Evolutionary conservation across 176 grass and related monocot genomes (phyloP), one percentile per base, ranked within the genome.

Genomic region (Carex littledalei): DNA sequence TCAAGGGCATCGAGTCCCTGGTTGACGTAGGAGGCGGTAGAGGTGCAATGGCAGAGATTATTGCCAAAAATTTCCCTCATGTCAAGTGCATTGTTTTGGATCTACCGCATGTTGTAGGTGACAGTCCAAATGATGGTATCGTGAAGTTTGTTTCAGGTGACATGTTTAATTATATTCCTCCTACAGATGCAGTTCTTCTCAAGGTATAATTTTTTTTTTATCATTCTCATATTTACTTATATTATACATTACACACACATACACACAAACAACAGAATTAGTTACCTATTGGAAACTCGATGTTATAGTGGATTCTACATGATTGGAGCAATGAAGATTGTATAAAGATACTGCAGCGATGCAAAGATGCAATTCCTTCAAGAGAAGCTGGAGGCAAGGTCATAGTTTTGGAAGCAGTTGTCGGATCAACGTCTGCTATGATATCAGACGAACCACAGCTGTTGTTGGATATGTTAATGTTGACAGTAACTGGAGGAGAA

Each of bases 21-120:
- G 92, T 91, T 39, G 87, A 94, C 6, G 85, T 94, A 15, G 87
- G 63, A 0, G 90, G 87, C 0, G 59, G 90, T 21, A 72, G 3
- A 1, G 81, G 90, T 8, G 39, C 1, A 26, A 63, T 62, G 8
- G 86, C 84, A 3, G 63, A n/a, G 34, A 54, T 32, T 45, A n/a
- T 21, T 59, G 87, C 77, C 6, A 54, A 62, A 26, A 85, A 88
- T 8, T 94, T 91, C 67, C 83, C 85, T 21, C 41, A 72, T 1
- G 54, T 91, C 21, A 87, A 78, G 29, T 94, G 89, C 85, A 78
- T 79, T 0, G 80, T 94, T 3, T 13, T 94, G 26, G 88, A 94
- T 41, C 84, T 90, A 34, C 86, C 90, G 5, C 84, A 92, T 15
- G 80, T 90, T 6, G 49, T 88, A 1, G 59, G 0, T 13, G 21